Base-by-base conservation (phyloP, 352 stramenopile genomes). In the Globisporangium mamillatum region DNA sequence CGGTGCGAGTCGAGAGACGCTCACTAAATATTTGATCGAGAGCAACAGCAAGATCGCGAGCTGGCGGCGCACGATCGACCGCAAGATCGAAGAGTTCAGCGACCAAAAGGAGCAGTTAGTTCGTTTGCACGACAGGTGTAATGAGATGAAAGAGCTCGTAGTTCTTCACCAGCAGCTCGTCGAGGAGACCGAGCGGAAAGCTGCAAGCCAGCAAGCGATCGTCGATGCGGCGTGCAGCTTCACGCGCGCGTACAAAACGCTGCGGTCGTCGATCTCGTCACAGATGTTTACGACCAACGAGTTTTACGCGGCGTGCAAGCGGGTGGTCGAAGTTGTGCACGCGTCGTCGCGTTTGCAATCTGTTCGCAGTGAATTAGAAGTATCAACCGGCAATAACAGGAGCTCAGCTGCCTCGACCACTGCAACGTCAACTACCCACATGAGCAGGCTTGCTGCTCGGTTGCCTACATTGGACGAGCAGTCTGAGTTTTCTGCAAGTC, bases 91-190 rank as follows among this genome's bases (percentile, higher is more conserved):
- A 1, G 77, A 89, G 66, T 82, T 86, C 46, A 64, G 64, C 4
- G 69, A 80, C 38, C 74, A 71, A 53, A 82, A 81, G 22, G 73
- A 66, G 29, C 80, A 89, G 44, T 68, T 90, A 1, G 66, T 61
- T 53, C 76, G 76, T 1, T 67, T 89, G 2, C 69, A 86, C 44
- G 67, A 60, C 9, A 71, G 77, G 24, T 90, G 79, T 54, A 59
- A 62, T 0, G 77, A 89, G 57, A 75, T 90, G 6, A 83, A 80
- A 36, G 71, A 75, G 29, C 66, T 90, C 32, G 76, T 89, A 16
- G 75, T 62, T 12, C 69, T 86, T 29, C 80, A 84, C 25, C 75
- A 86, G 48, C 70, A 70, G 0, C 58, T 86, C 6, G 77, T 86
- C 4, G 71, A 72, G 24, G 78, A 86, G 69, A 74, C 82, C 58